Conservation (phyloP, 1,139 yeast genomes). For the Insectozyma bohioensis region DNA sequence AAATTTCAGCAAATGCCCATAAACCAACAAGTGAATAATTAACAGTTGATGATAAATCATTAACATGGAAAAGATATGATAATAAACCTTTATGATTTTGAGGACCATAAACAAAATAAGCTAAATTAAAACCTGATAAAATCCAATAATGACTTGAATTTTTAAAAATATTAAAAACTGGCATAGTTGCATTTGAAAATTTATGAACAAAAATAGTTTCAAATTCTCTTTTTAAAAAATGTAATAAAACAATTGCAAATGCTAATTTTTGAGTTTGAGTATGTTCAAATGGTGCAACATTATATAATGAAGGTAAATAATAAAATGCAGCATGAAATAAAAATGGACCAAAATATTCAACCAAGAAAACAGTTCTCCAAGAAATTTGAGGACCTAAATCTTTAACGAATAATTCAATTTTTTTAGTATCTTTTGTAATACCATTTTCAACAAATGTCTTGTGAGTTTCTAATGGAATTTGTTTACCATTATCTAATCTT, state of each 20-base stretch:
- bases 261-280: constrained; percentile 54
- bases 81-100: constrained; percentile 9
- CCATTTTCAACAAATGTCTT: constrained; percentile 35
- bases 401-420: constrained; percentile 55
- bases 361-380: constrained; percentile 84
- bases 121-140: constrained; percentile 72
- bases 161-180: constrained; percentile 79
- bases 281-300: constrained; percentile 13
- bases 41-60: constrained; percentile 24
- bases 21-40: constrained; percentile 35
- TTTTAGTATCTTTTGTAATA: constrained; percentile 22
- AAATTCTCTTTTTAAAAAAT: constrained; percentile 82
- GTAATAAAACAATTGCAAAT: constrained; percentile 59
- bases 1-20: constrained; percentile 68
- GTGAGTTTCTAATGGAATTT: constrained; percentile 31
- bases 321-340: constrained; percentile 74
- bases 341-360: constrained; percentile 90
- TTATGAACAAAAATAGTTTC: constrained; percentile 84
- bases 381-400: constrained; percentile 93
- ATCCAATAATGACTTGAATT: constrained; percentile 92
- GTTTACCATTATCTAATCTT: constrained; percentile 28
- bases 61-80: constrained; percentile 32
- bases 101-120: constrained; percentile 72
- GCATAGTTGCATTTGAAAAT: constrained; percentile 92
- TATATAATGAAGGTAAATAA: constrained; percentile 28